phyloP scores from a whole-genome alignment of 1,284 basidiomycete genomes.

The Fomitopsis pinicola region DNA sequence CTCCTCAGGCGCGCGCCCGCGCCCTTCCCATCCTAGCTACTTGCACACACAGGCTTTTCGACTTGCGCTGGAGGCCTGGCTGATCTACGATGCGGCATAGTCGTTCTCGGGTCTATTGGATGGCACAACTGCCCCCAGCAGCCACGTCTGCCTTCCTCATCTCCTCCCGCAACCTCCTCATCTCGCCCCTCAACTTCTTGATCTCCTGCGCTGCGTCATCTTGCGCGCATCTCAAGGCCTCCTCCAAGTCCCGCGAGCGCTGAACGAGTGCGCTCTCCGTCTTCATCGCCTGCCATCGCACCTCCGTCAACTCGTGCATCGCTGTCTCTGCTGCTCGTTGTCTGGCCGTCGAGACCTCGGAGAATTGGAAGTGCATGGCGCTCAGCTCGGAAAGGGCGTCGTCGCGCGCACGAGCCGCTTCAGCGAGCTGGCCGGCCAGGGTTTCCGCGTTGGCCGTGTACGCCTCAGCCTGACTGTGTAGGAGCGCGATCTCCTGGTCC shows the following conservation, averaged over 20 bases:
- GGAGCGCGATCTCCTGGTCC: neutral
- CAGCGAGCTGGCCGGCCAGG: neutral
- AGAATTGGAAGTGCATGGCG: neutral
- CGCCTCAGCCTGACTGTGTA: neutral
- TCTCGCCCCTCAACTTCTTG: neutral
- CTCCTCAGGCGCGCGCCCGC: too few relatives aligned
- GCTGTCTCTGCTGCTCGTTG: neutral
- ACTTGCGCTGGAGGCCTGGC: too few relatives aligned
- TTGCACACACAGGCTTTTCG: too few relatives aligned
- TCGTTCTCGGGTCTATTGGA: neutral
- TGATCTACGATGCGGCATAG: too few relatives aligned
- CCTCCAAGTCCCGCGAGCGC: neutral
- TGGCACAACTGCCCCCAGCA: neutral
- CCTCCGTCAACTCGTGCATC: neutral
- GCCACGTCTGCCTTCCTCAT: neutral
- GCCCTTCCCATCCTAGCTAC: too few relatives aligned
- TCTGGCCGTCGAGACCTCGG: neutral
- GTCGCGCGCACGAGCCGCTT: neutral
- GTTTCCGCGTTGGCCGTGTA: neutral
- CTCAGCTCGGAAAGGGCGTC: neutral
- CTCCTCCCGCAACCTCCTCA: neutral
- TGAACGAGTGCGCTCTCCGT: neutral
- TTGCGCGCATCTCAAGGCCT: neutral
- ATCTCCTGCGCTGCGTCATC: neutral
- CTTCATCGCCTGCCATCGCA: conserved; percentile 1